phyloP scores from a whole-genome alignment of 257 asterid genomes.

The Lavandula angustifolia region DNA sequence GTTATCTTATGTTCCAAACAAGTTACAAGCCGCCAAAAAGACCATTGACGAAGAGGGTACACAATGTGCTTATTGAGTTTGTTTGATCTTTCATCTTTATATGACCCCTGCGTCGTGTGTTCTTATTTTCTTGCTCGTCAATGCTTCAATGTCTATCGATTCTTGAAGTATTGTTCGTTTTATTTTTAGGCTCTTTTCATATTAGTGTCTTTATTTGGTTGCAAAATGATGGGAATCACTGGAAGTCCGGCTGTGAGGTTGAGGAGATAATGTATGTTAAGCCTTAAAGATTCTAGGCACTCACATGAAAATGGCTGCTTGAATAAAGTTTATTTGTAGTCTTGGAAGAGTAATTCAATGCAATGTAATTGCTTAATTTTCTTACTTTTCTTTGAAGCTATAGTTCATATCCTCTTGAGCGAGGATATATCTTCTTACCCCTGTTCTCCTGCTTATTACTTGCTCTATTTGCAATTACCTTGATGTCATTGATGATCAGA shows the following conservation, averaged over 20 bases:
- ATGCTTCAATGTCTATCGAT: background rate
- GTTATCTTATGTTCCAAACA: conserved; percentile 78
- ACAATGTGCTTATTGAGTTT: conserved; percentile 18
- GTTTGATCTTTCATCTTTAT: background rate
- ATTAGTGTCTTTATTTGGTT: conserved; percentile 10
- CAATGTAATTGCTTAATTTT: background rate
- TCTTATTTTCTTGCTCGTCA: background rate
- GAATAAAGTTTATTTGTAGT: conserved; percentile 7
- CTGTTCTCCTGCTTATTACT: background rate
- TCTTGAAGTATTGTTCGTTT: background rate
- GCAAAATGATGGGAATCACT: conserved; percentile 6
- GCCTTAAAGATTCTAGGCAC: conserved; percentile 13
- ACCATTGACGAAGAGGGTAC: conserved; percentile 86
- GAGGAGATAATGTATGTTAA: background rate
- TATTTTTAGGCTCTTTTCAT: background rate
- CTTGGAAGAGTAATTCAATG: background rate
- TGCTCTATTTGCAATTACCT: background rate
- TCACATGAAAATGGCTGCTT: conserved; percentile 11
- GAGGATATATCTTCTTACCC: background rate
- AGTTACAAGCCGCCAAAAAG: conserved; percentile 98
- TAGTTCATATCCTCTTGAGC: background rate
- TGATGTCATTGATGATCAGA: conserved; percentile 1
- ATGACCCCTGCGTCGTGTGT: conserved; percentile 13
- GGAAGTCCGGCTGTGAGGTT: background rate
- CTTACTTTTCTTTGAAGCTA: background rate